Percentiles rank a stretch among this genome's conserved stretches.
These are phyloP conservation scores for Epithemia pelagica DNA, from an alignment of 108 stramenopile species.

Conservation along the genomic window DNA sequence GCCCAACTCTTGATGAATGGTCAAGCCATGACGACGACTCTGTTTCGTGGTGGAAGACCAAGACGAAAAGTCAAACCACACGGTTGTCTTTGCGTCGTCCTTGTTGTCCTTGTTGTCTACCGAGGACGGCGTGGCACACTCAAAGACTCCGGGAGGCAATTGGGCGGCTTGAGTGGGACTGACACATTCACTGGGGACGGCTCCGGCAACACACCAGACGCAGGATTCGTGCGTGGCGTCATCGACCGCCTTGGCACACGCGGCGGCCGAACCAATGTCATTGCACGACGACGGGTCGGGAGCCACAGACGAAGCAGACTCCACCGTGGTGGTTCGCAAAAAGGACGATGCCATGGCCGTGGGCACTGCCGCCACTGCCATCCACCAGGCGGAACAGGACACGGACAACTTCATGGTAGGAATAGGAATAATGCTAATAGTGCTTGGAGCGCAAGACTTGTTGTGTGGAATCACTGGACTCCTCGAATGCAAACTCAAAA, in stretches of 20 bases:
- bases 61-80: neutral
- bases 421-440: too few relatives aligned
- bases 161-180: slow-evolving; percentile 25
- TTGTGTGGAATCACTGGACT: too few relatives aligned
- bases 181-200: slow-evolving; percentile 44
- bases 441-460: too few relatives aligned
- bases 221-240: slow-evolving; percentile 20
- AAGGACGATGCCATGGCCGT: too few relatives aligned
- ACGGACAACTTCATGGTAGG: too few relatives aligned
- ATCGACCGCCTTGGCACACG: slow-evolving; percentile 1
- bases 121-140: slow-evolving; percentile 20
- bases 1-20: slow-evolving; percentile 5
- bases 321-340: too few relatives aligned
- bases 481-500: too few relatives aligned
- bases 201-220: slow-evolving; percentile 46
- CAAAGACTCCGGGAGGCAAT: slow-evolving; percentile 46
- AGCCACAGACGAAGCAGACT: too few relatives aligned
- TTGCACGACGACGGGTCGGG: slow-evolving; percentile 3
- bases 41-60: neutral
- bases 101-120: too few relatives aligned
- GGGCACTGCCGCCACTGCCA: too few relatives aligned
- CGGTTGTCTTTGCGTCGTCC: too few relatives aligned
- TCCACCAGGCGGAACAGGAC: too few relatives aligned
- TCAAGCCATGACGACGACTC: neutral
- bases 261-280: neutral